Evolutionary conservation across 176 grass and related monocot genomes (phyloP).

Genomic region (Eleusine coracana): DNA sequence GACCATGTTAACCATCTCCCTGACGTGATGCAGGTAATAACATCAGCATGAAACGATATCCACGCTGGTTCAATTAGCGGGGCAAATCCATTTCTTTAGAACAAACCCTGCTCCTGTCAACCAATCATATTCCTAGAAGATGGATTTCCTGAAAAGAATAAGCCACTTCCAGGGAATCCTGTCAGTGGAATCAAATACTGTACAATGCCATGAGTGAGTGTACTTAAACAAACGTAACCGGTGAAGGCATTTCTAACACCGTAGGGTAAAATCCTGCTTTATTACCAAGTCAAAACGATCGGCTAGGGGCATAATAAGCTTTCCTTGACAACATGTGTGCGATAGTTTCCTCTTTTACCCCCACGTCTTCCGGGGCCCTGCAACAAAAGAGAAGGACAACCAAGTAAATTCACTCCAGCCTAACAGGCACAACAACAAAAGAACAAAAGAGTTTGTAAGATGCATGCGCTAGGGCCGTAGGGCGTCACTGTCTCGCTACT

Average conservation of each 20-base stretch:
- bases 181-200: not conserved
- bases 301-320: conserved; percentile 11
- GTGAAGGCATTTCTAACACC: not conserved
- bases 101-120: not conserved
- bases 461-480: not conserved
- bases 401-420: conserved; percentile 17
- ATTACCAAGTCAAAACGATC: not conserved
- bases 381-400: not conserved
- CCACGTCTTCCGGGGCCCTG: not conserved
- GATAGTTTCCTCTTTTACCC: conserved; percentile 34
- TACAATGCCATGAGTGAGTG: not conserved
- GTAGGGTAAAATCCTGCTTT: not conserved
- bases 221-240: not conserved
- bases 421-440: conserved; percentile 31
- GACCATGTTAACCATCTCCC: not conserved
- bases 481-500: conserved; percentile 40
- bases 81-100: not conserved
- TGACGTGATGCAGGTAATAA: not conserved
- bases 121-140: not conserved
- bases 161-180: conserved; percentile 14
- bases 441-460: conserved; percentile 19
- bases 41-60: not conserved
- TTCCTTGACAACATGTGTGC: conserved; percentile 4
- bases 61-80: not conserved
- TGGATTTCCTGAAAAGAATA: not conserved